Percentiles rank a stretch among this genome's conserved stretches.
Evolutionary conservation across 495 filamentous ascomycete species (phyloP).

Genomic region (Penicillium simplicissimum): DNA sequence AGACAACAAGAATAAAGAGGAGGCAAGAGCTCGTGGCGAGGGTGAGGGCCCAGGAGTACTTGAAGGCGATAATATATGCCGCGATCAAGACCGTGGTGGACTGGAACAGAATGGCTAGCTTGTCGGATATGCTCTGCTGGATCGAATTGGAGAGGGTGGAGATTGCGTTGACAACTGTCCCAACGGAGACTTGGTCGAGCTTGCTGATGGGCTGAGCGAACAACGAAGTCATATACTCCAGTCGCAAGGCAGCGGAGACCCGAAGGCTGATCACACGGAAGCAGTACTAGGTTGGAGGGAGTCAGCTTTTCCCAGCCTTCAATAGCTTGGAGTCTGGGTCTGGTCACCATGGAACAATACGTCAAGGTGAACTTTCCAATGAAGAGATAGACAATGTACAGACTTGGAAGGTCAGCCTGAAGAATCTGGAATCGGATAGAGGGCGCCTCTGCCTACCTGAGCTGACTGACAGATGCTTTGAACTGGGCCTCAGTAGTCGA

Average conservation of each 20-base stretch:
- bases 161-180: slow-evolving; percentile 55
- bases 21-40: neutral
- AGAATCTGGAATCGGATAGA: neutral
- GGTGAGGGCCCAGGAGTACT: neutral
- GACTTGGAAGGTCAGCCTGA: neutral
- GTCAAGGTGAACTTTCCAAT: neutral
- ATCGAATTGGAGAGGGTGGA: slow-evolving; percentile 64
- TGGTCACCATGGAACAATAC: neutral
- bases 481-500: neutral
- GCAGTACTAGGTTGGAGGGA: neutral
- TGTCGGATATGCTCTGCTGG: slow-evolving; percentile 67
- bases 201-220: slow-evolving; percentile 7
- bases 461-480: neutral
- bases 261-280: neutral
- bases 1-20: neutral
- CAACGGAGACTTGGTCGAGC: slow-evolving; percentile 35
- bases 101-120: slow-evolving; percentile 51
- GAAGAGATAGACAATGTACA: neutral
- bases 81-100: slow-evolving; percentile 28
- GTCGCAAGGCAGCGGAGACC: neutral
- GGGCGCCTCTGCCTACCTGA: neutral
- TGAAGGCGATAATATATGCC: neutral
- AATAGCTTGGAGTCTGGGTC: neutral
- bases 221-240: neutral
- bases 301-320: neutral